phyloP scores from a whole-genome alignment of 2,329 filamentous ascomycete genomes.

The Domatiomyces catenatus region DNA sequence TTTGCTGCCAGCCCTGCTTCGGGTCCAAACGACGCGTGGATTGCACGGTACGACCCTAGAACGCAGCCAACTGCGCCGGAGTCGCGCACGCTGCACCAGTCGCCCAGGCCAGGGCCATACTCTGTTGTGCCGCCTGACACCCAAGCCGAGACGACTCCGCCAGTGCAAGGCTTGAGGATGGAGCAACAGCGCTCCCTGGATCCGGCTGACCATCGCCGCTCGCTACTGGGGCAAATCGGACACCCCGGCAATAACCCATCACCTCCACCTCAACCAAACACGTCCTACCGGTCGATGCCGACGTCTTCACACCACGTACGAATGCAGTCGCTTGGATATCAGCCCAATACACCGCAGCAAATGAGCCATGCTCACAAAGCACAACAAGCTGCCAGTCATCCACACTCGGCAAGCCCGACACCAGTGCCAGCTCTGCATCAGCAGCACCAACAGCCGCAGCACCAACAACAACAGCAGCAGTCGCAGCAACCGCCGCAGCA shows the following conservation, averaged over 20 bases:
- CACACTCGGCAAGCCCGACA: constrained; percentile 14
- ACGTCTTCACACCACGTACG: constrained; percentile 11
- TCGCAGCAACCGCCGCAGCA: constrained; percentile 9
- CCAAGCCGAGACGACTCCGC: constrained; percentile 3
- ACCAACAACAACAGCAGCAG: constrained; percentile 11
- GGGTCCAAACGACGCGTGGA: constrained; percentile 11
- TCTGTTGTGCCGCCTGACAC: constrained; percentile 12
- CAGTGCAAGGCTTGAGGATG: constrained; percentile 5
- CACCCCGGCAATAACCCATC: constrained; percentile 12
- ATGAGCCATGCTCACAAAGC: constrained; percentile 1
- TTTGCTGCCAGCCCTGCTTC: constrained; percentile 5
- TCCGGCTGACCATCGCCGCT: constrained; percentile 11
- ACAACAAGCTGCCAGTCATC: constrained; percentile 6
- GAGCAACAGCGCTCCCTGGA: constrained; percentile 9
- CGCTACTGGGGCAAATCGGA: constrained; percentile 8
- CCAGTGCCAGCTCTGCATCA: constrained; percentile 15
- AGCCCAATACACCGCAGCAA: background rate
- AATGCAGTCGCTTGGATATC: constrained; percentile 10
- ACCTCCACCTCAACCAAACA: constrained; percentile 12
- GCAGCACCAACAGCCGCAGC: constrained; percentile 8
- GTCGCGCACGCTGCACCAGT: constrained; percentile 12
- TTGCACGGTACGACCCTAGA: constrained; percentile 15
- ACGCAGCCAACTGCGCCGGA: constrained; percentile 7
- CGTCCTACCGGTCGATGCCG: constrained; percentile 9
- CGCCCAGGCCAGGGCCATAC: constrained; percentile 12